Evolutionary conservation across 306 rosid species (phyloP), one percentile per base, ranked within the genome.

Genomic region (Trifolium dubium): DNA sequence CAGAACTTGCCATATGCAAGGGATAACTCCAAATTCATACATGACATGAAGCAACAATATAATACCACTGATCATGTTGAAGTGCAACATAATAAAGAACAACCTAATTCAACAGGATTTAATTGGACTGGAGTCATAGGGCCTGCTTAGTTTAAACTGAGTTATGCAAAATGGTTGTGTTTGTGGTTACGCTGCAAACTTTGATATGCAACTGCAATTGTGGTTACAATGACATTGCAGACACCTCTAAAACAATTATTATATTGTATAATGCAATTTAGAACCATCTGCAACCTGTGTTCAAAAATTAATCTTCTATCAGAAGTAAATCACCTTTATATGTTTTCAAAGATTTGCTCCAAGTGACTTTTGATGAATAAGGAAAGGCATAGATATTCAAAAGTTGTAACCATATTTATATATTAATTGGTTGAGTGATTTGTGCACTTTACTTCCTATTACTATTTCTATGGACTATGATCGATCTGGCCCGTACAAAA

Each of bases 251-350:
- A 35, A 35, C 40, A 35, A 35, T 35, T 41, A 41, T 10, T 43
- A 43, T 43, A 43, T 10, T 2, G 49, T 13, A 43, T 10, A 43
- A 4, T 11, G 49, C 13, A 9, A 43, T 43, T 43, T 43, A 41
- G 5, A 41, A 8, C 47, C 3, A 10, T 41, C 11, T 35, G 72
- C 71, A 63, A 74, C 53, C 40, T 70, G 80, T 78, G 77, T 79
- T 86, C 82, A 82, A 67, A 76, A 77, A 49, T 1, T 5, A 3
- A 77, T 80, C 81, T 80, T 82, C 87, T 75, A 66, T 86, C 69
- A 41, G 46, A 58, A 59, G 68, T 72, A 39, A 35, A 18, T 56
- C 59, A 55, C 12, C 73, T 5, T 49, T 37, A 9, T 37, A 37
- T 37, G 79, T 35, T 79, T 76, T 79, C 60, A 67, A 79, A 80